phyloP scores from a whole-genome alignment of 106 monocot species.

The Allium sativum region DNA sequence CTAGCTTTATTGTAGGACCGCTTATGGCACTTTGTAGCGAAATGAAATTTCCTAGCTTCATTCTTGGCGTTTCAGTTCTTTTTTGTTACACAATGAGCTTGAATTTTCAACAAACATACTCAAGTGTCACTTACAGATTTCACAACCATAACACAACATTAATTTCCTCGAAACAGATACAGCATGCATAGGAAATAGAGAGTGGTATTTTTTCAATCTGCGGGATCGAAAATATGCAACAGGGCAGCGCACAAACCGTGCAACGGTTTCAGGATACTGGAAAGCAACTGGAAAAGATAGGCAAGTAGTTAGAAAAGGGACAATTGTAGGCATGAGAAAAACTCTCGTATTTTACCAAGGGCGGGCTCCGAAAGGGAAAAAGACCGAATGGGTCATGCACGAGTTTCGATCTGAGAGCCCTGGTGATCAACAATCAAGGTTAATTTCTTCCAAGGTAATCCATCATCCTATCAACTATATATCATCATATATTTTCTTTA shows the following conservation, averaged over 20 bases:
- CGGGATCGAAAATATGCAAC: constrained; percentile 58
- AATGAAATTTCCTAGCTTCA: neutral
- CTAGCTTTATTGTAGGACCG: neutral
- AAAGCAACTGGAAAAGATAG: constrained; percentile 82
- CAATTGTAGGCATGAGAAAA: constrained; percentile 65
- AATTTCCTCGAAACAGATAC: constrained; percentile 14
- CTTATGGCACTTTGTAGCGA: neutral
- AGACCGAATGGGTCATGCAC: constrained; percentile 93
- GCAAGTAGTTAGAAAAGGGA: constrained; percentile 13
- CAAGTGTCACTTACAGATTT: neutral
- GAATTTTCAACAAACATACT: too few relatives aligned
- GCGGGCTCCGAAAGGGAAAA: constrained; percentile 79
- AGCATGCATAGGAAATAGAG: constrained; percentile 42
- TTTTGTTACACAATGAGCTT: neutral
- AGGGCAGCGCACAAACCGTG: constrained; percentile 61
- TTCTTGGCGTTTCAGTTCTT: neutral
- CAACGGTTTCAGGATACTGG: constrained; percentile 73
- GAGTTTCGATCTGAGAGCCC: constrained; percentile 30
- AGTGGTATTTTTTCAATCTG: constrained; percentile 65
- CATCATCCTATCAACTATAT: neutral
- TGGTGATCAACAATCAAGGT: neutral
- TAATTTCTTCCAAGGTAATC: constrained; percentile 3
- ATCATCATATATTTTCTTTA: neutral
- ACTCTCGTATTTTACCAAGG: constrained; percentile 87
- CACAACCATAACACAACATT: neutral